Conservation (phyloP, 1,139 yeast genomes). For the Blastobotrys ciferrii region DNA sequence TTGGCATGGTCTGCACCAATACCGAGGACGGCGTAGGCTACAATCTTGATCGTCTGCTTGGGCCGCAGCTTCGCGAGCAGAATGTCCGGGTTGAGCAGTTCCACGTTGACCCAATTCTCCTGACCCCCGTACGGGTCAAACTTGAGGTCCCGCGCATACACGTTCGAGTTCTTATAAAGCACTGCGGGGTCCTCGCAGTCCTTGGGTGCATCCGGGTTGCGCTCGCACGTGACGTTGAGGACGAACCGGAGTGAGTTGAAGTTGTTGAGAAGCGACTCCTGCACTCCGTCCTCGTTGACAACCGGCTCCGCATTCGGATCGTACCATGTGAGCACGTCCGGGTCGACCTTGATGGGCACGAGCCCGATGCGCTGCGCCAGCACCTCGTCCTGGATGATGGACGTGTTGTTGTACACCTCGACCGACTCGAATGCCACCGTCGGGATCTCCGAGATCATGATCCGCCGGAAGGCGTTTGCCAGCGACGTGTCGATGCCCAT, state of each 20-base stretch:
- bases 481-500: conserved; percentile 85
- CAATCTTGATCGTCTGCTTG: conserved; percentile 89
- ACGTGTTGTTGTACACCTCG: conserved; percentile 87
- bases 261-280: conserved; percentile 52
- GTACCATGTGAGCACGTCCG: conserved; percentile 64
- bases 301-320: conserved; percentile 68
- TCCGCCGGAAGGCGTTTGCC: conserved; percentile 95
- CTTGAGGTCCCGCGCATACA: conserved; percentile 83
- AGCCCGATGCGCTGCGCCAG: conserved; percentile 93
- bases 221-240: conserved; percentile 77
- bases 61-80: conserved; percentile 91
- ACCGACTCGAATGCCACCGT: conserved; percentile 92
- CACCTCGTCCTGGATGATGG: conserved; percentile 96
- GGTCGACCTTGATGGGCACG: conserved; percentile 85
- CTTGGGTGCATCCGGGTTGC: conserved; percentile 79
- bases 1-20: conserved; percentile 95
- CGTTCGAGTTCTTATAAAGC: conserved; percentile 76
- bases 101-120: conserved; percentile 52
- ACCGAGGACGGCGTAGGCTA: conserved; percentile 90
- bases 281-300: conserved; percentile 27
- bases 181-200: conserved; percentile 79
- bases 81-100: conserved; percentile 62
- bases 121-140: conserved; percentile 94
- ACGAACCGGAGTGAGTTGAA: conserved; percentile 85
- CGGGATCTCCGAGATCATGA: conserved; percentile 96